These are phyloP conservation scores for Stenogyne calaminthoides DNA, from an alignment of 305 asterid species.

Conservation along the genomic window DNA sequence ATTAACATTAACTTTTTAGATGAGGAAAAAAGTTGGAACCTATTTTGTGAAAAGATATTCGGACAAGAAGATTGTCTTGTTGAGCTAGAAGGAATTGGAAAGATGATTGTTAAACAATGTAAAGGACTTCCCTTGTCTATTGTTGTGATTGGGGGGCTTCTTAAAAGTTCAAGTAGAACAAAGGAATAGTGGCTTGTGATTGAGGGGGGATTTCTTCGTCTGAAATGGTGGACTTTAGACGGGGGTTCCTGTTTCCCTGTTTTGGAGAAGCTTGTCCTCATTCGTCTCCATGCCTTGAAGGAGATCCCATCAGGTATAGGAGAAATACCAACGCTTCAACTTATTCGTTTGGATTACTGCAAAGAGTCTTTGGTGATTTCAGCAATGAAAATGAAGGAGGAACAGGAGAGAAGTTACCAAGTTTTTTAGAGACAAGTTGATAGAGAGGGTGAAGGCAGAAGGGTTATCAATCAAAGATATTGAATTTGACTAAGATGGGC, in stretches of 20 bases:
- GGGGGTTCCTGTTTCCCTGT: too few relatives aligned
- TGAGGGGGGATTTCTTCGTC: background rate
- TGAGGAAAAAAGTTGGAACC: slow-evolving; percentile 26
- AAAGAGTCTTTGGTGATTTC: background rate
- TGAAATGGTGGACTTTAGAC: background rate
- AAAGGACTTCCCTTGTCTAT: slow-evolving; percentile 14
- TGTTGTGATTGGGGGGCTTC: slow-evolving; percentile 8
- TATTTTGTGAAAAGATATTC: background rate
- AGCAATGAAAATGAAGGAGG: slow-evolving; percentile 4
- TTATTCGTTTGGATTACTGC: background rate
- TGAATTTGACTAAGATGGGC: background rate
- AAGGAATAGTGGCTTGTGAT: too few relatives aligned
- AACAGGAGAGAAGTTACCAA: background rate
- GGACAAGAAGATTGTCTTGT: slow-evolving; percentile 1
- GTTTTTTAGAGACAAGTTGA: background rate
- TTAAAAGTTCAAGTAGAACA: background rate
- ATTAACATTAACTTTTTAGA: background rate
- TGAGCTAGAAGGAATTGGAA: slow-evolving; percentile 15
- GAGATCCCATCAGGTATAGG: background rate
- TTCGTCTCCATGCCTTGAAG: too few relatives aligned
- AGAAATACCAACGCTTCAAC: slow-evolving; percentile 19
- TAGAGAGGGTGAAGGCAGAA: background rate
- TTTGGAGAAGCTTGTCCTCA: too few relatives aligned
- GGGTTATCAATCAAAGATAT: background rate
- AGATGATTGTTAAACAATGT: background rate